These are phyloP conservation scores for Plasmodium sp. DNA, from an alignment of 169 alveolate genomes.

Conservation along the genomic window DNA sequence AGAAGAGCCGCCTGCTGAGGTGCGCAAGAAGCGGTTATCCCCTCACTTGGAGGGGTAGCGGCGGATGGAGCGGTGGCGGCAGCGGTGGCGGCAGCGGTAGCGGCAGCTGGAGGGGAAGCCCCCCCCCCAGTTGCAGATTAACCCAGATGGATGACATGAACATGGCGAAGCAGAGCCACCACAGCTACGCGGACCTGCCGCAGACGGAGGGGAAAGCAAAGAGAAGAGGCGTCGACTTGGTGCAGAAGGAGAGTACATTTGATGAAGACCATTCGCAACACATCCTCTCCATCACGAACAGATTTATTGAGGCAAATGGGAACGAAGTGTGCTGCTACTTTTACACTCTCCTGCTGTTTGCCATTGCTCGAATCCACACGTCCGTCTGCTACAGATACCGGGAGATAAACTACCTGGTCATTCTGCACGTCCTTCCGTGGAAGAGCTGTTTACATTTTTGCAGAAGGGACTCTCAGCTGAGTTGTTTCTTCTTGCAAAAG, in stretches of 20 bases:
- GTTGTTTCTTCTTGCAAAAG: slow-evolving; percentile 68
- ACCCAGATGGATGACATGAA: not conserved
- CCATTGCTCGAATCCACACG: slow-evolving; percentile 16
- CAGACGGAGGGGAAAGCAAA: not conserved
- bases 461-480: slow-evolving; percentile 9
- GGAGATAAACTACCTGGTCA: slow-evolving; percentile 37
- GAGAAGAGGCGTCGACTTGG: not conserved
- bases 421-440: slow-evolving; percentile 63
- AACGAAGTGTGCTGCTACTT: slow-evolving; percentile 13
- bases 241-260: not conserved
- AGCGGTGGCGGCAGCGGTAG: not conserved
- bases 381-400: slow-evolving; percentile 34
- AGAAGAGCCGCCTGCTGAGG: not conserved
- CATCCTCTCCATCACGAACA: not conserved
- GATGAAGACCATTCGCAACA: slow-evolving; percentile 1
- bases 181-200: not conserved
- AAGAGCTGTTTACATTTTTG: not conserved
- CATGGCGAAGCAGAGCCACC: not conserved
- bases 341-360: slow-evolving; percentile 38
- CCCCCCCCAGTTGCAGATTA: not conserved
- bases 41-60: not conserved
- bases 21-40: not conserved
- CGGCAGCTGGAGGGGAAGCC: not conserved
- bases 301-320: slow-evolving; percentile 6
- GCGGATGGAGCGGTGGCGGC: too few species aligned